Conservation (phyloP, 257 asterid genomes). For the Eustoma russellianum region DNA sequence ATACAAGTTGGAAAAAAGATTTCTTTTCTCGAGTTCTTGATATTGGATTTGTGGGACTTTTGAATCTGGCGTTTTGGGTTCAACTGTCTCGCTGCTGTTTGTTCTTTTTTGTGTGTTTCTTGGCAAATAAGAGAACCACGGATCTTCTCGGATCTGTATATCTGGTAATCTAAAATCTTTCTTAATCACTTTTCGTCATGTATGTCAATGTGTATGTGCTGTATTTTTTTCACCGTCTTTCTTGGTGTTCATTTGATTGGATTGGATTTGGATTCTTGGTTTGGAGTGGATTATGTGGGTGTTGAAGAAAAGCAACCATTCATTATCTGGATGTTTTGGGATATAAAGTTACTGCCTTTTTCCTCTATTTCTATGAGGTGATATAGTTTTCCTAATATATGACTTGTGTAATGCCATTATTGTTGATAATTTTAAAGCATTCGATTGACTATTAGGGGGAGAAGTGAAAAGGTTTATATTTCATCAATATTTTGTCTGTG, state of each 20-base stretch:
- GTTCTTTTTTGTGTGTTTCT: not conserved
- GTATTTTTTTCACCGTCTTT: not conserved
- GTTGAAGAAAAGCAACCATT: no score
- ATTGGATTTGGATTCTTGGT: not conserved
- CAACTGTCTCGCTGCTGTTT: slow-evolving; percentile 11
- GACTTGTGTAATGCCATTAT: not conserved
- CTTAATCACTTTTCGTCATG: no score
- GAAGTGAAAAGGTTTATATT: slow-evolving; percentile 2
- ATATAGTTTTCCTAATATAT: no score
- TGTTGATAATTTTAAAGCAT: slow-evolving; percentile 1
- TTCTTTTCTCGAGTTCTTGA: no score
- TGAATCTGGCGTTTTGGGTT: slow-evolving; percentile 25
- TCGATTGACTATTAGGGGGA: slow-evolving; percentile 2
- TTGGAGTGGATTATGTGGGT: not conserved
- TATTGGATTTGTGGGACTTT: slow-evolving; percentile 19
- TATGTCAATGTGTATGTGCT: not conserved
- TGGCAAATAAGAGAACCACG: no score
- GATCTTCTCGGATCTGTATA: slow-evolving; percentile 52
- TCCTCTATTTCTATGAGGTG: slow-evolving; percentile 17
- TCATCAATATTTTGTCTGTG: not conserved
- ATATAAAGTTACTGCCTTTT: not conserved
- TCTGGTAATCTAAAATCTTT: slow-evolving; percentile 34
- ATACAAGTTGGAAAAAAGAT: no score
- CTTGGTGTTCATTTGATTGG: not conserved
- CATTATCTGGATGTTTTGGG: no score